Conservation (phyloP, 192 early-diverging fungal species). For the Rhizoclosmatium sp. region DNA sequence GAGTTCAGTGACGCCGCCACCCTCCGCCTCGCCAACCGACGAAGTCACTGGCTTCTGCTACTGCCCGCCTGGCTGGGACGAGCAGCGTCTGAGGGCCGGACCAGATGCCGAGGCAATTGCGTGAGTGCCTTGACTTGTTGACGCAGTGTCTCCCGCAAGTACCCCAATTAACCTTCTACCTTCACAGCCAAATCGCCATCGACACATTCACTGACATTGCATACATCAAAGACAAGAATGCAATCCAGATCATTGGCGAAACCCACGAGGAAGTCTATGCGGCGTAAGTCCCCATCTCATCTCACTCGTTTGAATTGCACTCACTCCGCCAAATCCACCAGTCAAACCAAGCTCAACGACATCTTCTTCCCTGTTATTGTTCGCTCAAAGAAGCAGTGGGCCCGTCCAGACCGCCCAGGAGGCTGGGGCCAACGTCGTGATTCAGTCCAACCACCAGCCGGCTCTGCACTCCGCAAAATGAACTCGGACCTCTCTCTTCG, state of each 20-base stretch:
- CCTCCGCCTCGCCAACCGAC: conserved; percentile 7
- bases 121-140: conserved; percentile 23
- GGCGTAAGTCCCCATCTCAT: conserved; percentile 56
- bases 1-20: neutral
- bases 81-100: conserved; percentile 50
- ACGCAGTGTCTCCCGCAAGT: neutral
- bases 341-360: conserved; percentile 60
- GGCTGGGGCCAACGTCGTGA: conserved; percentile 63
- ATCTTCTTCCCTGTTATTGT: conserved; percentile 66
- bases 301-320: neutral
- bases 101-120: conserved; percentile 59
- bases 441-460: conserved; percentile 14
- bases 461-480: conserved; percentile 51
- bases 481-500: conserved; percentile 30
- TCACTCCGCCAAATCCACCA: conserved; percentile 19
- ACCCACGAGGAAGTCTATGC: conserved; percentile 66
- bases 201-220: conserved; percentile 66
- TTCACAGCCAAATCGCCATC: conserved; percentile 56
- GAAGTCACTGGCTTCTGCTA: conserved; percentile 56
- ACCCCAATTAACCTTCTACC: neutral
- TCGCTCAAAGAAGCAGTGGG: conserved; percentile 63
- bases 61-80: conserved; percentile 62
- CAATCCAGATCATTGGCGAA: conserved; percentile 65
- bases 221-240: conserved; percentile 67
- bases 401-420: conserved; percentile 61